These are phyloP conservation scores for Dendrobium nobile DNA, from an alignment of 106 monocot genomes.

Conservation along the genomic window DNA sequence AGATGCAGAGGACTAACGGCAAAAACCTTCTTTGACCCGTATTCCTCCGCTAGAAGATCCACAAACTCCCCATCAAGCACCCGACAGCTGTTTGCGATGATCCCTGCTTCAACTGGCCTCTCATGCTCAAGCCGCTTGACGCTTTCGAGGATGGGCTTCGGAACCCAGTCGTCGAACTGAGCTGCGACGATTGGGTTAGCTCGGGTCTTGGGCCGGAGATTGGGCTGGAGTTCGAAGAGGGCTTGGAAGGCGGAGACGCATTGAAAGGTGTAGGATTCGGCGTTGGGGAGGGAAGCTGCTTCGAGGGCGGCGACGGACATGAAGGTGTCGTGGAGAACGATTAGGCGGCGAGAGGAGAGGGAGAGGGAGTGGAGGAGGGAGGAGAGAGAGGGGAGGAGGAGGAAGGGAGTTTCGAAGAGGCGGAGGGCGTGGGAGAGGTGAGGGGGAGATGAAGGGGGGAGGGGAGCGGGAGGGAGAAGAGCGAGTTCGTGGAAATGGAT, in stretches of 20 bases:
- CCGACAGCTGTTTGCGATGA: constrained; percentile 46
- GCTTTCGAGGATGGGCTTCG: constrained; percentile 16
- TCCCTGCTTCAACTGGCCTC: constrained; percentile 9
- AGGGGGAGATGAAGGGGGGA: neutral
- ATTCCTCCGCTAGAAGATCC: constrained; percentile 23
- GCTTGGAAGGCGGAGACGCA: constrained; percentile 39
- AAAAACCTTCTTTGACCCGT: constrained; percentile 28
- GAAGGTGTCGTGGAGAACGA: constrained; percentile 57
- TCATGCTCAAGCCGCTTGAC: neutral
- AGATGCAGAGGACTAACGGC: constrained; percentile 42
- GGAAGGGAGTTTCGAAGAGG: neutral
- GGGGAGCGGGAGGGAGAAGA: neutral
- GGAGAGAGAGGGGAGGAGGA: constrained; percentile 27
- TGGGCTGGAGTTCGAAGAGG: neutral
- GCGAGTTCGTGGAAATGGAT: neutral
- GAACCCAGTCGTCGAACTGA: constrained; percentile 6
- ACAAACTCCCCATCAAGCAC: constrained; percentile 51
- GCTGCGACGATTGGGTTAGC: constrained; percentile 17
- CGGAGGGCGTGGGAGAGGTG: neutral
- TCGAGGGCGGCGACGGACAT: constrained; percentile 42
- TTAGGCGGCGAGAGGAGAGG: constrained; percentile 30
- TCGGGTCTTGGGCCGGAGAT: neutral
- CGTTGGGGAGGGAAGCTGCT: constrained; percentile 29
- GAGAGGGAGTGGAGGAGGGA: constrained; percentile 48
- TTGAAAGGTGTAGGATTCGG: constrained; percentile 44